Percentiles rank a stretch among this genome's conserved stretches.
phyloP scores from a whole-genome alignment of 1,284 basidiomycete species.

The Puccinia hordei region DNA sequence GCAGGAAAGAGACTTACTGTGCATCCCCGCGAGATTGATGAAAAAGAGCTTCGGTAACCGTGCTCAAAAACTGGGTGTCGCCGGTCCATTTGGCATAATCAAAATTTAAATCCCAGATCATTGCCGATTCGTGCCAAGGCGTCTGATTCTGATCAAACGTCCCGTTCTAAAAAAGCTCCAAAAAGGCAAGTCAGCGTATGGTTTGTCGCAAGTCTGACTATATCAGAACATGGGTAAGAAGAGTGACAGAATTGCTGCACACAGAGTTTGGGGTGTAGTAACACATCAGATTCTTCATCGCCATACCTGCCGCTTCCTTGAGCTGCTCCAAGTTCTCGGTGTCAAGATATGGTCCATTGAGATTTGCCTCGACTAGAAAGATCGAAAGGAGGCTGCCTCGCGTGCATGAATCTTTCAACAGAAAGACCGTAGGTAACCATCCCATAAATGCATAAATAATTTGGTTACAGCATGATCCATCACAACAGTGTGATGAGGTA shows the following conservation, averaged over 20 bases:
- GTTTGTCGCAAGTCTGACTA: too few relatives aligned
- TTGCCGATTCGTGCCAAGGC: conserved; percentile 50
- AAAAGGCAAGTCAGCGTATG: not conserved
- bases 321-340: conserved; percentile 17
- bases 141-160: conserved; percentile 15
- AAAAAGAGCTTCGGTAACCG: conserved; percentile 21
- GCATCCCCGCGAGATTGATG: conserved; percentile 20
- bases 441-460: too few relatives aligned
- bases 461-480: too few relatives aligned
- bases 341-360: conserved; percentile 24
- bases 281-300: conserved; percentile 41
- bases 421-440: too few relatives aligned
- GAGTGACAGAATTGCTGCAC: not conserved
- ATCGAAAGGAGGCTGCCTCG: not conserved
- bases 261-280: conserved; percentile 32
- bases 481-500: too few relatives aligned
- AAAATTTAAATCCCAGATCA: conserved; percentile 38
- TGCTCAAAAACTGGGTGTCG: conserved; percentile 26
- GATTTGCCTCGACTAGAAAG: not conserved
- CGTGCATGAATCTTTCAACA: too few relatives aligned
- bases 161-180: not conserved
- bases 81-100: conserved; percentile 46
- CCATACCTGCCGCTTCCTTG: not conserved
- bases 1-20: conserved; percentile 16
- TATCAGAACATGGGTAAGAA: not conserved